Conservation (phyloP, 2,329 filamentous ascomycete species). For the Penicillium capsulatum region DNA sequence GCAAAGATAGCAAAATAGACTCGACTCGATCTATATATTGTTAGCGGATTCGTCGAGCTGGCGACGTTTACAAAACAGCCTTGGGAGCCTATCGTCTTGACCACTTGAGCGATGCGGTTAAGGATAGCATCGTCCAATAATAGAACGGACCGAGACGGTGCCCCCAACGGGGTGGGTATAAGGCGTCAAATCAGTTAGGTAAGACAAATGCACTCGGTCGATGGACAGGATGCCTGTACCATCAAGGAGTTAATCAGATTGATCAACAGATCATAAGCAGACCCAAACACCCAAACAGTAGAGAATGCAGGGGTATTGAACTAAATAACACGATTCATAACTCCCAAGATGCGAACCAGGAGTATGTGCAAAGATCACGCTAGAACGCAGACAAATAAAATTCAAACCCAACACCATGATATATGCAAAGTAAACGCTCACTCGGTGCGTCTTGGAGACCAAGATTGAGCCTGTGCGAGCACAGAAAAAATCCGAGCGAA, state of each 20-base stretch:
- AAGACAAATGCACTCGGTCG: conserved; percentile 17
- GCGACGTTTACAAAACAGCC: too few relatives aligned
- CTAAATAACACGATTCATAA: conserved; percentile 8
- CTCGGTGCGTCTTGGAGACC: background rate
- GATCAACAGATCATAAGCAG: conserved; percentile 3
- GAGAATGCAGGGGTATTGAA: conserved; percentile 13
- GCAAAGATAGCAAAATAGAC: too few relatives aligned
- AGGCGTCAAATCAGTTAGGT: conserved; percentile 14
- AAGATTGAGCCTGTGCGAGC: too few relatives aligned
- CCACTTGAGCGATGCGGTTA: too few relatives aligned
- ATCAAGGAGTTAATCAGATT: conserved; percentile 22
- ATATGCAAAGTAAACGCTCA: background rate
- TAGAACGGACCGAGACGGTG: too few relatives aligned
- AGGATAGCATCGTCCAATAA: too few relatives aligned
- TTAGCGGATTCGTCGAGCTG: too few relatives aligned
- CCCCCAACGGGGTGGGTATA: too few relatives aligned
- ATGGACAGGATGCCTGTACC: conserved; percentile 17
- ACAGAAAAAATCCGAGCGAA: too few relatives aligned
- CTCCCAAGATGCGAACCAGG: conserved; percentile 5
- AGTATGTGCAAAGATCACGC: conserved; percentile 3
- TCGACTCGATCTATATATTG: too few relatives aligned
- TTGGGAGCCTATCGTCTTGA: too few relatives aligned
- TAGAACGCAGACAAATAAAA: background rate
- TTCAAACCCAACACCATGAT: conserved; percentile 1
- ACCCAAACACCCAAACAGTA: conserved; percentile 10